Base-by-base conservation (phyloP, 2,329 filamentous ascomycete species). In the Sporothrix globosa region DNA sequence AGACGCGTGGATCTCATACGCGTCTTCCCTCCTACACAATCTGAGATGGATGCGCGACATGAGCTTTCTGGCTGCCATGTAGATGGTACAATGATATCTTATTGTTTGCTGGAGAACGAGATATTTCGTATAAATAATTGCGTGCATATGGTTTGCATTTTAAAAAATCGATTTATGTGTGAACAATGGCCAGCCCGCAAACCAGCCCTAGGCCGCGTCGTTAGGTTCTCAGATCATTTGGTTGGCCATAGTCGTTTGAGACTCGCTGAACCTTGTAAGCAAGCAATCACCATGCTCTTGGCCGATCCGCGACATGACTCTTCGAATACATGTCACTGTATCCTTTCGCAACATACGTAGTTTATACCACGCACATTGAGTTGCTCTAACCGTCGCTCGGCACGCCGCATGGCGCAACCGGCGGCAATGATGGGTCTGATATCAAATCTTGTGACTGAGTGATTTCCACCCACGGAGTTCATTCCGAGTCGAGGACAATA, bases 401-500 rank as follows among this genome's bases (percentile, higher is more conserved):
- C 34, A 11, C 56, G 4, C 34, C 34, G 27, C 7, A 24, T 19
- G 7, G 54, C 14, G 2, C 54, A 58, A 19, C 6, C 6, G 27
- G 50, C 1, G n/a, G 21, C n/a, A n/a, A 53, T 14, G 21, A 34
- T 14, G 34, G 21, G 48, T 14, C n/a, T 27, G 46, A 50, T 30
- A 11, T 65, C 44, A 48, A 19, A 50, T 17, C 30, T 41, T 60
- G 17, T 30, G 44, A 34, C 34, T 19, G 44, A 48, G 44, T 19
- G 5, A 19, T 13, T 13, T 14, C 39, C 14, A n/a, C 24, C 21
- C 17, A 30, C 14, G 6, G 24, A 14, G 13, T 44, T 74, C 71
- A 73, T 73, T 90, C 88, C 13, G 83, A 81, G 76, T 92, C 92
- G 72, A 96, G 82, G 34, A 97, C 92, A 72, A 95, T 83, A 67